These are phyloP conservation scores for Botrytis squamosa DNA, from an alignment of 2,329 filamentous ascomycete genomes.

Conservation along the genomic window DNA sequence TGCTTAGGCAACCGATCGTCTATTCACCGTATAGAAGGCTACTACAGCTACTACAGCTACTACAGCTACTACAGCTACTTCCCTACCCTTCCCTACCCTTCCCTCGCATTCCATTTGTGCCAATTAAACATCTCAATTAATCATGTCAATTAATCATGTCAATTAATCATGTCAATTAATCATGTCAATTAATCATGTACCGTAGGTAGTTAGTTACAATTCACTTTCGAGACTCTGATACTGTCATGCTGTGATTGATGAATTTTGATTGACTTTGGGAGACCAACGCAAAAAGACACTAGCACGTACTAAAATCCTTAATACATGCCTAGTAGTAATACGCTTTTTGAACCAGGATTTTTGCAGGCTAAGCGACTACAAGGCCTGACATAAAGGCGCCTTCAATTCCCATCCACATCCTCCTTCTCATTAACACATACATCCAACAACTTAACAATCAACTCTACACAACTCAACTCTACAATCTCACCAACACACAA, in stretches of 20 bases:
- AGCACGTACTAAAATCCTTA: neutral
- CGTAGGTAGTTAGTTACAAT: too few relatives aligned
- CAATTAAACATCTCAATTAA: neutral
- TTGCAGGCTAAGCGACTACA: neutral
- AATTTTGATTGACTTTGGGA: neutral
- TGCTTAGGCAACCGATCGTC: neutral
- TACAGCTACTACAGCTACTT: too few relatives aligned
- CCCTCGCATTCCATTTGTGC: neutral
- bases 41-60: neutral
- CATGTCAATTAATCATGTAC: neutral
- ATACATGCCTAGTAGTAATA: neutral
- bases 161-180: neutral
- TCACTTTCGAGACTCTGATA: neutral
- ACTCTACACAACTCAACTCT: neutral
- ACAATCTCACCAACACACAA: neutral
- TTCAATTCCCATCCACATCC: neutral
- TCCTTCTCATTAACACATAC: slow-evolving; percentile 8
- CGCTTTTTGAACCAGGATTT: neutral
- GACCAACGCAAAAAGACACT: neutral
- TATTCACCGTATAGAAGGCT: neutral
- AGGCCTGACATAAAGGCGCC: slow-evolving; percentile 15
- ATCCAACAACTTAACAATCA: slow-evolving; percentile 6
- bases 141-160: neutral
- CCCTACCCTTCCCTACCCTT: neutral
- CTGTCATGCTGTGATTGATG: neutral